Evolutionary conservation across 1,139 yeast species (phyloP), one percentile per base, ranked within the genome.

Genomic region (Suhomyces yuchorum): DNA sequence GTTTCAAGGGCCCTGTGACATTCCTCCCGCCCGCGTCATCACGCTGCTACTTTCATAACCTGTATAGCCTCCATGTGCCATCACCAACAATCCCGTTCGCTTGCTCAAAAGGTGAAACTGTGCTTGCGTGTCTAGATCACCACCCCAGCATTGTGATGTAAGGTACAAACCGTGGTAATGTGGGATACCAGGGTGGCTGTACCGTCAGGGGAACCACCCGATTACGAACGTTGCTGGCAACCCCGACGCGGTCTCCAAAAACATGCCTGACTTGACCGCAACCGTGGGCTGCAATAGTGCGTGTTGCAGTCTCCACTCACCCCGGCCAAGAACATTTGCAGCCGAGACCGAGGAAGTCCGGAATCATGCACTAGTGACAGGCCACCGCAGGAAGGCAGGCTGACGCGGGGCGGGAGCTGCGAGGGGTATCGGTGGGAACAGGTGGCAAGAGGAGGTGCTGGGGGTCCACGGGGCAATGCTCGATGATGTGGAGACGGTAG

Each of bases 21-120:
- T 24, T 24, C 28, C 12, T 24, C 7, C 4, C 7, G 23, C 23
- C 23, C 23, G 28, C 12, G 12, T 24, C 28, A 24, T 11, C 8
- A 24, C 3, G 12, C 12, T 24, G 28, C 8, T 24, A 11, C 12
- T 24, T 24, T 24, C 46, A 41, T 43, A 47, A 47, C 50, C 48
- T 35, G 51, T 48, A 48, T 42, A 48, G 51, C 51, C 51, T 41
- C 41, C 37, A 40, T 44, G 38, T 36, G 12, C 3, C 12, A 26
- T 33, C 40, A 37, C 12, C 28, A 26, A 42, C 36, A 37, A 37
- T 33, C 22, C 12, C 8, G 8, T 23, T 28, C 28, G 17, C 15
- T 43, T 44, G 50, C 47, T 47, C 46, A 35, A 20, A 40, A 14
- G 6, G n/a, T 23, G 11, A 23, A 26, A 19, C 24, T 26, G 23